Conservation (phyloP, 192 early-diverging fungal species). For the Umbelopsis ramanniana region DNA sequence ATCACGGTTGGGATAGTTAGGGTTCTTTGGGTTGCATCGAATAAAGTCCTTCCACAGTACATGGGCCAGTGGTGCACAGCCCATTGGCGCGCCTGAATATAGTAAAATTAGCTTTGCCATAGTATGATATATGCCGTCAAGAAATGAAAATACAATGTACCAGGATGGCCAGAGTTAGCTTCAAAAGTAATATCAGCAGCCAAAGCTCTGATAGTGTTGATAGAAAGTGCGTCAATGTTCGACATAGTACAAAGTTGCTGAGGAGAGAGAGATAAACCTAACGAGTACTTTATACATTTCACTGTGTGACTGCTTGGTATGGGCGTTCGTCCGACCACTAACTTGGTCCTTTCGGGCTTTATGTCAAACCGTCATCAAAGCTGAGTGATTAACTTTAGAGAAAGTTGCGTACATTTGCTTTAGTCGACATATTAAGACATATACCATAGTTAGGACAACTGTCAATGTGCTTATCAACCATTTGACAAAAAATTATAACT, state of each 20-base stretch:
- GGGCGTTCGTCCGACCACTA: too few relatives aligned
- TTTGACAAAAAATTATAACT: too few relatives aligned
- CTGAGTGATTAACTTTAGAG: too few relatives aligned
- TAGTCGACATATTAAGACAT: too few relatives aligned
- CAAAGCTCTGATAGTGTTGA: conserved; percentile 92
- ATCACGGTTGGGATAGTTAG: conserved; percentile 92
- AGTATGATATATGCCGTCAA: not conserved
- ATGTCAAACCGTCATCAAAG: too few relatives aligned
- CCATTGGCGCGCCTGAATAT: conserved; percentile 89
- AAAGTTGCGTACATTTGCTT: too few relatives aligned
- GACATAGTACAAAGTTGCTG: conserved; percentile 3
- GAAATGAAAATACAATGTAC: conserved; percentile 32
- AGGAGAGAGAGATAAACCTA: not conserved
- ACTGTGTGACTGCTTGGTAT: too few relatives aligned
- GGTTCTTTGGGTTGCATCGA: conserved; percentile 81
- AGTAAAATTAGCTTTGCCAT: not conserved
- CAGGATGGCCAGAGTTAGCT: conserved; percentile 94
- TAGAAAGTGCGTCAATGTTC: conserved; percentile 55
- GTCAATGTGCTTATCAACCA: too few relatives aligned
- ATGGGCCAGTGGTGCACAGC: conserved; percentile 94
- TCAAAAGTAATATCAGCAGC: conserved; percentile 87
- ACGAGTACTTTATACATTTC: too few relatives aligned
- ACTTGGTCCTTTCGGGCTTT: too few relatives aligned
- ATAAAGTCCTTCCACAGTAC: conserved; percentile 86
- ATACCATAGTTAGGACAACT: too few relatives aligned